Conservation (phyloP, 345 rosid genomes). For the Euclidium syriacum region DNA sequence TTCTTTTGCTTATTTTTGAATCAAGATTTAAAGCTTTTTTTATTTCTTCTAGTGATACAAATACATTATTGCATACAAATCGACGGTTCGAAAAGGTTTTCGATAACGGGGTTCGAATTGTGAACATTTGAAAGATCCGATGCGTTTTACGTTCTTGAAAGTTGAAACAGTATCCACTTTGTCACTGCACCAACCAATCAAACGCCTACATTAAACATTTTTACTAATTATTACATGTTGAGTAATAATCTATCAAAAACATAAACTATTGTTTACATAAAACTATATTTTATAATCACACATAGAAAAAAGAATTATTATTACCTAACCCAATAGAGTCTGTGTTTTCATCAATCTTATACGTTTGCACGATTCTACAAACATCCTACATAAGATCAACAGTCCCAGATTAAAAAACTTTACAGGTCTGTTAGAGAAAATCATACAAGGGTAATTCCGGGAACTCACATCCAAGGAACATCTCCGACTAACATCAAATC, state of each 20-base stretch:
- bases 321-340: constrained; percentile 49
- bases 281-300: too few species aligned
- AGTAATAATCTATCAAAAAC: too few species aligned
- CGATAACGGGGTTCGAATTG: too few species aligned
- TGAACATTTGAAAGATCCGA: too few species aligned
- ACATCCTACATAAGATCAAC: constrained; percentile 45
- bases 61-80: neutral
- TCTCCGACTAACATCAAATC: constrained; percentile 93
- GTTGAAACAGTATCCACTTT: neutral
- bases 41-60: neutral
- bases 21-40: neutral
- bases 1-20: neutral
- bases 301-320: too few species aligned
- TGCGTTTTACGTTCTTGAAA: neutral
- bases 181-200: constrained; percentile 1
- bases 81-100: neutral
- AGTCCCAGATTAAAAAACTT: too few species aligned
- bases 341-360: constrained; percentile 54
- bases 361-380: constrained; percentile 66
- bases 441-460: neutral
- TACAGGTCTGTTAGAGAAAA: too few species aligned
- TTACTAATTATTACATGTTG: too few species aligned
- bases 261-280: too few species aligned
- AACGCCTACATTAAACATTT: neutral
- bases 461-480: constrained; percentile 83